These are phyloP conservation scores for Ustilago vetiveriae DNA, from an alignment of 1,284 basidiomycete genomes.

Conservation along the genomic window DNA sequence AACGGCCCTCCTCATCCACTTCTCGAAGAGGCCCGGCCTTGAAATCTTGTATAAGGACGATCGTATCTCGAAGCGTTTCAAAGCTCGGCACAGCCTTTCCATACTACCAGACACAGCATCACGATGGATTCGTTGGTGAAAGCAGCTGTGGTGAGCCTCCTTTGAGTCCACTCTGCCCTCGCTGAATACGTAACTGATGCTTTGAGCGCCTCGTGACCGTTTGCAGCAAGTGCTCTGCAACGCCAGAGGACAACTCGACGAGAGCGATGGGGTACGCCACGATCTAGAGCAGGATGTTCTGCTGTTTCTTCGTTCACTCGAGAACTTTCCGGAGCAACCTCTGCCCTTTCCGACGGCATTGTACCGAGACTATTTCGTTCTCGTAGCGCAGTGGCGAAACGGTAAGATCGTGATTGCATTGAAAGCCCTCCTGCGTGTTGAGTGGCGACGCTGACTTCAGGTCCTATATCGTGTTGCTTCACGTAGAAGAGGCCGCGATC, in stretches of 20 bases:
- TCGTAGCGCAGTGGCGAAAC: conserved; percentile 19
- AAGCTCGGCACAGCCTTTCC: no score
- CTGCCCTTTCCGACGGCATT: conserved; percentile 8
- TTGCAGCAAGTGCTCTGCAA: conserved; percentile 16
- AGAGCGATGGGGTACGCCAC: background rate
- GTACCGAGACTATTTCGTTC: conserved; percentile 23
- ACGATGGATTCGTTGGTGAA: conserved; percentile 19
- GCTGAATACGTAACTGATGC: no score
- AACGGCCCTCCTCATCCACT: no score
- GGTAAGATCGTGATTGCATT: conserved; percentile 2
- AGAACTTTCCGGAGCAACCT: conserved; percentile 9
- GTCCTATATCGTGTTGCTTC: background rate
- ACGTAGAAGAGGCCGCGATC: conserved; percentile 7
- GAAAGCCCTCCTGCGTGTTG: no score
- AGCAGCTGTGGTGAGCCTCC: conserved; percentile 27
- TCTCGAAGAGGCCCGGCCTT: no score
- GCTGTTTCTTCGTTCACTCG: conserved; percentile 19
- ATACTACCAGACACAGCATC: no score
- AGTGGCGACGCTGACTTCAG: background rate
- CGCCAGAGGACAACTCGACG: no score
- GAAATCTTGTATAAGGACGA: no score
- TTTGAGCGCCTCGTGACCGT: no score
- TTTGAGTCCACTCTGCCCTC: no score
- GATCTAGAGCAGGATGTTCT: conserved; percentile 7
- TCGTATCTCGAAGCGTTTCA: no score